These are phyloP conservation scores for Pseudogymnoascus sp. DNA, from an alignment of 2,329 filamentous ascomycete genomes.

Conservation along the genomic window DNA sequence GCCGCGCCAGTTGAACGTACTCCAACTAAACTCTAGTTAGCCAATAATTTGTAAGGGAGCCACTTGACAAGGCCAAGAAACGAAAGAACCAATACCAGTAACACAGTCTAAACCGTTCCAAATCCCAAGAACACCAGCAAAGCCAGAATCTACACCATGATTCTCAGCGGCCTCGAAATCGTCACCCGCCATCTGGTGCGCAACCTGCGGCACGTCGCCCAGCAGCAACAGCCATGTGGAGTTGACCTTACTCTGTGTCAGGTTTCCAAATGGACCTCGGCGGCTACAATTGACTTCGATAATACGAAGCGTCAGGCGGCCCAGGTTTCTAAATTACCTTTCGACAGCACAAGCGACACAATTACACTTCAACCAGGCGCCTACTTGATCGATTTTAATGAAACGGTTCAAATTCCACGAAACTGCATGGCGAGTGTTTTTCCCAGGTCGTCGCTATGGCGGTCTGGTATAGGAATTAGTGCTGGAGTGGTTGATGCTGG, in stretches of 20 bases:
- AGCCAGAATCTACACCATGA: background rate
- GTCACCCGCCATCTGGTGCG: conserved; percentile 18
- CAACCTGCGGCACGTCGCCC: conserved; percentile 14
- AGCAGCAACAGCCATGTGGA: conserved; percentile 27
- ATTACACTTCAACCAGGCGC: conserved; percentile 25
- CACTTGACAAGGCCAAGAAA: background rate
- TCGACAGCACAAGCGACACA: background rate
- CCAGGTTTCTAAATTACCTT: conserved; percentile 14
- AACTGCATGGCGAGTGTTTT: conserved; percentile 34
- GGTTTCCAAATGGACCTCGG: conserved; percentile 24
- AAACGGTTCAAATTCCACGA: conserved; percentile 31
- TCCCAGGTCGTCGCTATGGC: conserved; percentile 32
- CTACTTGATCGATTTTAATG: conserved; percentile 35
- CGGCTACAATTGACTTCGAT: conserved; percentile 26
- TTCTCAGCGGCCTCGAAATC: conserved; percentile 14
- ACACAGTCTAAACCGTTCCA: background rate
- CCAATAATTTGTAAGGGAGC: background rate
- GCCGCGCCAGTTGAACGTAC: background rate
- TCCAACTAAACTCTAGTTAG: background rate
- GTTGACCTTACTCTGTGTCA: conserved; percentile 25
- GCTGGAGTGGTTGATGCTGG: conserved; percentile 36
- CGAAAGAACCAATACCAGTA: background rate
- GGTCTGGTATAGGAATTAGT: conserved; percentile 30
- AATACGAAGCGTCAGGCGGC: conserved; percentile 24
- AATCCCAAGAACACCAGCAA: background rate